Percentiles rank a stretch among this genome's conserved stretches.
These are phyloP conservation scores for Polyporus arcularius DNA, from an alignment of 768 basidiomycete genomes.

Conservation along the genomic window DNA sequence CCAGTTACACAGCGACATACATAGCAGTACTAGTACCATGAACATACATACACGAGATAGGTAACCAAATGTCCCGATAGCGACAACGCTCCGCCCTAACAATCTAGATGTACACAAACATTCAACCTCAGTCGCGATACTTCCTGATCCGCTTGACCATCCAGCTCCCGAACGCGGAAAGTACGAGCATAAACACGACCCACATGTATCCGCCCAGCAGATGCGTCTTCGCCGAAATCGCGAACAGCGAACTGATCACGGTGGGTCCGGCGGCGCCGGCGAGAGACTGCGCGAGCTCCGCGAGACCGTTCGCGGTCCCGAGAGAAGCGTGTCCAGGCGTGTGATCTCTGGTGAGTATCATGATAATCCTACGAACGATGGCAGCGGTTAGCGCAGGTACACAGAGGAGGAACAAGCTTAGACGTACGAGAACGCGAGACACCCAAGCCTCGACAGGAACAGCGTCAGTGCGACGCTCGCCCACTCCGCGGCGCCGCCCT, in stretches of 20 bases:
- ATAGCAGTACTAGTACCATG: too few species aligned
- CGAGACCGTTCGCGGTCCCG: constrained; percentile 34
- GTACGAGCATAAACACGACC: constrained; percentile 25
- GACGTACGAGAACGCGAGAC: constrained; percentile 58
- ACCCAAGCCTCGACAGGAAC: constrained; percentile 44
- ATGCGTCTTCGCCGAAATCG: constrained; percentile 24
- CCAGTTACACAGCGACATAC: too few species aligned
- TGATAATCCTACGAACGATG: too few species aligned
- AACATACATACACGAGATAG: too few species aligned
- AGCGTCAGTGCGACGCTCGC: constrained; percentile 48
- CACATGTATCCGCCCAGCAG: constrained; percentile 29
- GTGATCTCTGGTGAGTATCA: constrained; percentile 34
- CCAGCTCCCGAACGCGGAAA: constrained; percentile 19
- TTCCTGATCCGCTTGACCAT: constrained; percentile 22
- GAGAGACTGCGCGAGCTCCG: constrained; percentile 33
- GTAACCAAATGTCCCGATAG: too few species aligned
- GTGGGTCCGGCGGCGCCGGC: constrained; percentile 31
- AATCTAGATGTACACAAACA: too few species aligned
- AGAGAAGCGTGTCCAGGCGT: constrained; percentile 30
- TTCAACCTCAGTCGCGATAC: constrained; percentile 18
- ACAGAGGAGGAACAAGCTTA: too few species aligned
- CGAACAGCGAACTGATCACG: constrained; percentile 31
- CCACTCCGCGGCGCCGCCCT: constrained; percentile 46
- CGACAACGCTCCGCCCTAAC: too few species aligned
- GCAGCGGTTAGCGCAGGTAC: too few species aligned